Conservation (phyloP, 805 yeast genomes). For the Saccharomycopsis fermentans region DNA sequence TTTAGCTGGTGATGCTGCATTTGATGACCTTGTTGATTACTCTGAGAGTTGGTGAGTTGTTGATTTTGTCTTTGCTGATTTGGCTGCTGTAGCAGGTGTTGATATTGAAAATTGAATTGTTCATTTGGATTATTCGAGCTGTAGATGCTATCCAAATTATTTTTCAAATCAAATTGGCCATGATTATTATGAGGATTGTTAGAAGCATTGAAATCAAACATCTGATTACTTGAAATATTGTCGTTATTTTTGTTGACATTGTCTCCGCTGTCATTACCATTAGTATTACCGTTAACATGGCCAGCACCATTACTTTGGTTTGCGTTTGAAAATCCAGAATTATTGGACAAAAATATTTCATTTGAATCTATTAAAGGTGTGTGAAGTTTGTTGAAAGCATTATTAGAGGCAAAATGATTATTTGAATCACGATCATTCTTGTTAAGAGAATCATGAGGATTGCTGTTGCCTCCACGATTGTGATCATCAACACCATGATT, state of each 20-base stretch:
- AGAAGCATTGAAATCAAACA: constrained; percentile 11
- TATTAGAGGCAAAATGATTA: background rate
- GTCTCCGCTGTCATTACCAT: constrained; percentile 8
- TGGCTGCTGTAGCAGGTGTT: constrained; percentile 20
- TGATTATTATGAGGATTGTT: background rate
- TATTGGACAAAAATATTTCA: constrained; percentile 16
- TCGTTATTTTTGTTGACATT: constrained; percentile 20
- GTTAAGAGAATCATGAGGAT: background rate
- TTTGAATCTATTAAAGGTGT: constrained; percentile 4
- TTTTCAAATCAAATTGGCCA: background rate
- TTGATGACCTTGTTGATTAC: background rate
- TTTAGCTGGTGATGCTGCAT: background rate
- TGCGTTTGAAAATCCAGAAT: background rate
- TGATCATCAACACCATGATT: background rate
- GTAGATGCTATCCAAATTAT: background rate
- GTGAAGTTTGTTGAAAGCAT: background rate
- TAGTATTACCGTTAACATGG: background rate
- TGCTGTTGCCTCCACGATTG: background rate
- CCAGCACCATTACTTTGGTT: constrained; percentile 24
- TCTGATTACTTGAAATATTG: constrained; percentile 17
- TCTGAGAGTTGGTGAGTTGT: background rate
- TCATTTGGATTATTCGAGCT: background rate
- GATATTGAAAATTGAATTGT: constrained; percentile 1
- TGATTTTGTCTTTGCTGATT: constrained; percentile 21
- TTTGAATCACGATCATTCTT: background rate